Evolutionary conservation across 1,284 basidiomycete species (phyloP).

Genomic region (Moesziomyces parantarcticus): DNA sequence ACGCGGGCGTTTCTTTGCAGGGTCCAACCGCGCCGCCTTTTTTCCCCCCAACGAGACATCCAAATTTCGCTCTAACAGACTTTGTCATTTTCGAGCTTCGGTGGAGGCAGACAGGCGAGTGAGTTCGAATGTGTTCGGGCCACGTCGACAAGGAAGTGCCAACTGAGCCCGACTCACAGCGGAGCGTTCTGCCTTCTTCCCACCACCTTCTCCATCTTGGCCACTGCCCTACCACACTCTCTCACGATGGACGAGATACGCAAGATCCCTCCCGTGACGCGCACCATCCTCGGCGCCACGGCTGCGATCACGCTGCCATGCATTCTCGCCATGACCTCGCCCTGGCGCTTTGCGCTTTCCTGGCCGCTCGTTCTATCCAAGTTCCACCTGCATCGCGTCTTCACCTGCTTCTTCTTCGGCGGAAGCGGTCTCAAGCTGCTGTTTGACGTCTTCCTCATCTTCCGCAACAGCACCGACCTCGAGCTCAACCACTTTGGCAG

Average conservation of each 20-base stretch:
- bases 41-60: slow-evolving; percentile 8
- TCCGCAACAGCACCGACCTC: slow-evolving; percentile 52
- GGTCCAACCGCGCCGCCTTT: slow-evolving; percentile 1
- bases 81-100: neutral
- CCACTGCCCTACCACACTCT: neutral
- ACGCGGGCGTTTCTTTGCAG: slow-evolving; percentile 8
- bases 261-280: slow-evolving; percentile 87
- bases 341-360: slow-evolving; percentile 75
- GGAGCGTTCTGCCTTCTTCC: neutral
- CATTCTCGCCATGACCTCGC: slow-evolving; percentile 73
- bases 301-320: slow-evolving; percentile 75
- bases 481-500: slow-evolving; percentile 54
- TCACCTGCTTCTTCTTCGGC: slow-evolving; percentile 81
- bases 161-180: no score
- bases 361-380: slow-evolving; percentile 70
- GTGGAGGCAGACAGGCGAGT: slow-evolving; percentile 8
- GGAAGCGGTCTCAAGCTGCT: slow-evolving; percentile 62
- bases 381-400: slow-evolving; percentile 78
- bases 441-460: slow-evolving; percentile 59
- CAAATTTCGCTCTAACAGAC: slow-evolving; percentile 8
- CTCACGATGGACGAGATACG: slow-evolving; percentile 44
- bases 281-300: slow-evolving; percentile 76
- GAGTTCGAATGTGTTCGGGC: slow-evolving; percentile 37
- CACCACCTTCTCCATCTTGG: slow-evolving; percentile 1
- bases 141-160: slow-evolving; percentile 18